Evolutionary conservation across 108 stramenopile species (phyloP).

Genomic region (Aureococcus anophagefferens): DNA sequence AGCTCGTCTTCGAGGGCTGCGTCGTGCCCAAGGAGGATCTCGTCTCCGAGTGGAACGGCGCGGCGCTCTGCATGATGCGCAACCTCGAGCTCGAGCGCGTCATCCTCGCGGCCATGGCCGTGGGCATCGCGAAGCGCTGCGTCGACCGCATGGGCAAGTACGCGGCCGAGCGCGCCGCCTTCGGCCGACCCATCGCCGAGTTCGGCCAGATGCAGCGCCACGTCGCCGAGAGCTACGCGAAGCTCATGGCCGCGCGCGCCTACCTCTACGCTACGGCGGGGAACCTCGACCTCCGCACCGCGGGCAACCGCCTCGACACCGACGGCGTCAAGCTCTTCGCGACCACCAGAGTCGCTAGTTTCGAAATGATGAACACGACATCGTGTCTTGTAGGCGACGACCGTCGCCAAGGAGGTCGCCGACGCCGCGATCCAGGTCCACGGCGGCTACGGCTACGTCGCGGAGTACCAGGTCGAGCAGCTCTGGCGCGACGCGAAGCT

Average conservation of each 20-base stretch:
- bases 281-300: conserved; percentile 57
- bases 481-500: conserved; percentile 96
- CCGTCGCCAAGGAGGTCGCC: conserved; percentile 89
- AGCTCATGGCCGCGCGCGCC: conserved; percentile 85
- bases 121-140: conserved; percentile 81
- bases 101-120: conserved; percentile 87
- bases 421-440: conserved; percentile 95
- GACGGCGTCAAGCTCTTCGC: conserved; percentile 96
- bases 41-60: conserved; percentile 79
- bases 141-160: conserved; percentile 87
- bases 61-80: conserved; percentile 94
- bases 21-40: conserved; percentile 65
- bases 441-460: conserved; percentile 97
- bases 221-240: conserved; percentile 87
- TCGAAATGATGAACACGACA: no score
- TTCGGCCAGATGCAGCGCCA: conserved; percentile 92
- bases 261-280: conserved; percentile 82
- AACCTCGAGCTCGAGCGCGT: conserved; percentile 96
- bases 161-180: conserved; percentile 74
- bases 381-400: no score
- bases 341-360: no score
- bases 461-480: conserved; percentile 90
- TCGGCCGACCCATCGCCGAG: conserved; percentile 67
- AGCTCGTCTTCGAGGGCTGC: conserved; percentile 93
- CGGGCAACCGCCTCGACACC: conserved; percentile 65